phyloP scores from a whole-genome alignment of 225 moss, liverwort and hornwort genomes.

The Marchantia paleacea region DNA sequence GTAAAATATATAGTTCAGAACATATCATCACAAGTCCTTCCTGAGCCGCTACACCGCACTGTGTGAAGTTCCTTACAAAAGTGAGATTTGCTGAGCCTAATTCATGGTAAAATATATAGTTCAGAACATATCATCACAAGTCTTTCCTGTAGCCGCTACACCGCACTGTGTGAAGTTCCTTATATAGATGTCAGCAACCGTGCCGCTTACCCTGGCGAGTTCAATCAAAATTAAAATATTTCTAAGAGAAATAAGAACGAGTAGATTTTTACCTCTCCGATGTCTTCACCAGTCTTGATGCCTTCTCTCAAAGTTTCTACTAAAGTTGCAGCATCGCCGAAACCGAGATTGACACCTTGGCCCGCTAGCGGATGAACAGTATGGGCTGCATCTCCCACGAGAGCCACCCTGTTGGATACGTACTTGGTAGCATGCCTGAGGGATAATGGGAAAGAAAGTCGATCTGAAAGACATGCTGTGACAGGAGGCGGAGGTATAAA shows the following conservation, averaged over 20 bases:
- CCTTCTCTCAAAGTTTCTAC: slow-evolving; percentile 65
- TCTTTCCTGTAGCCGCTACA: background rate
- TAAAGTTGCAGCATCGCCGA: slow-evolving; percentile 84
- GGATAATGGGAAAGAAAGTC: slow-evolving; percentile 81
- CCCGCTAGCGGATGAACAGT: slow-evolving; percentile 96
- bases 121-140: background rate
- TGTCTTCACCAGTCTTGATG: slow-evolving; percentile 66
- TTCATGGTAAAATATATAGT: background rate
- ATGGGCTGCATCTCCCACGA: slow-evolving; percentile 97
- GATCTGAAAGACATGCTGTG: slow-evolving; percentile 59
- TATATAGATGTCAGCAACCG: no score
- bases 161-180: background rate
- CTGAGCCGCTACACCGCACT: background rate
- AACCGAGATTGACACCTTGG: slow-evolving; percentile 92
- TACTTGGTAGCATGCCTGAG: slow-evolving; percentile 78
- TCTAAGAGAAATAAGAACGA: background rate
- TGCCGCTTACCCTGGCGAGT: background rate
- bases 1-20: background rate
- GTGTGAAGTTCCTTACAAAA: background rate
- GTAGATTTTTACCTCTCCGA: slow-evolving; percentile 64
- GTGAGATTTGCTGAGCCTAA: background rate
- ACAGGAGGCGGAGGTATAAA: slow-evolving; percentile 74
- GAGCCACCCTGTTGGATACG: slow-evolving; percentile 68
- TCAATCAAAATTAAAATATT: background rate
- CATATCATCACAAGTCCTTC: background rate